phyloP scores from a whole-genome alignment of 176 grass and related monocot genomes.

The Metroxylon sagu region DNA sequence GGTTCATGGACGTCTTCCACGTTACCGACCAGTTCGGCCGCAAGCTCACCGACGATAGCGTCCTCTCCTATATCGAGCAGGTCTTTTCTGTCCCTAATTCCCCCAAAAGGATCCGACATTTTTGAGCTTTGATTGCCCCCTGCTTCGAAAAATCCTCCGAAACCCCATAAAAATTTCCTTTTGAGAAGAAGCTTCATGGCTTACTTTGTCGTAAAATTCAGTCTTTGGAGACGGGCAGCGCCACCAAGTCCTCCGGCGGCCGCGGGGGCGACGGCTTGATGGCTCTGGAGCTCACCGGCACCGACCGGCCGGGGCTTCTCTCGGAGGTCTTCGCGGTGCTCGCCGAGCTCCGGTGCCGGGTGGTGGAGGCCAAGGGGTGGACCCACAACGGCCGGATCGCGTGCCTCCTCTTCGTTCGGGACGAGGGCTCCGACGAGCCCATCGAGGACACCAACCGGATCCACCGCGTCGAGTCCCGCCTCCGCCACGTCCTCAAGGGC shows the following conservation, averaged over 20 bases:
- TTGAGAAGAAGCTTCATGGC: too few relatives aligned
- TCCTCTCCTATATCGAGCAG: constrained; percentile 78
- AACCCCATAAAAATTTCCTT: too few relatives aligned
- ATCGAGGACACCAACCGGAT: constrained; percentile 23
- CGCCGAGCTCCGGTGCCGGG: constrained; percentile 50
- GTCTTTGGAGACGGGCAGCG: constrained; percentile 60
- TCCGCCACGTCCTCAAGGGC: constrained; percentile 50
- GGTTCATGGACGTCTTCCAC: constrained; percentile 99
- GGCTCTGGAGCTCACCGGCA: constrained; percentile 67
- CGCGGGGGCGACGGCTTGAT: constrained; percentile 29
- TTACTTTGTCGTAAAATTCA: constrained; percentile 19
- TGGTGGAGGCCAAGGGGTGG: constrained; percentile 66
- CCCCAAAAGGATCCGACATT: neutral
- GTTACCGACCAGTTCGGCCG: constrained; percentile 73
- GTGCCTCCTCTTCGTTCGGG: constrained; percentile 52
- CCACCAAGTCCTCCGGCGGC: neutral
- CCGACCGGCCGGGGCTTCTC: constrained; percentile 69
- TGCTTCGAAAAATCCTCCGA: too few relatives aligned
- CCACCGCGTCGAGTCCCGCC: constrained; percentile 42
- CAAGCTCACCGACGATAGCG: constrained; percentile 86
- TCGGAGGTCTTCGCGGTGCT: constrained; percentile 94
- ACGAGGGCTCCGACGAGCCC: constrained; percentile 20
- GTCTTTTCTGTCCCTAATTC: constrained; percentile 3
- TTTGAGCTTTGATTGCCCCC: neutral
- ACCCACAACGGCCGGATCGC: constrained; percentile 71